Percentiles rank a stretch among this genome's conserved stretches.
phyloP scores from a whole-genome alignment of 768 basidiomycete species.

The Rubroboletus pulcherrimus region DNA sequence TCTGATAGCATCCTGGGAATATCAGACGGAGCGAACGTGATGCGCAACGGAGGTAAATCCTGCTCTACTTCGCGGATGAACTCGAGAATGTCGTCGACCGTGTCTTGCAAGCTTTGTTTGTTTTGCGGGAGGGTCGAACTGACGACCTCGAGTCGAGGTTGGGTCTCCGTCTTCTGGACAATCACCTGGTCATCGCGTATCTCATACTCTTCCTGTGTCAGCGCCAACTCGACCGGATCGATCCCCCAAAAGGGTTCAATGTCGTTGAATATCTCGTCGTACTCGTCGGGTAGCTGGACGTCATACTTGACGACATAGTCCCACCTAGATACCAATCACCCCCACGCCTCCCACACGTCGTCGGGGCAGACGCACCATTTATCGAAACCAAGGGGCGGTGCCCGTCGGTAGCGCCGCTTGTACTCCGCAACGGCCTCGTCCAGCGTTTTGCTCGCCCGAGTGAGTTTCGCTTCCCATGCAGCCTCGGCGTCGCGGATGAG shows the following conservation, averaged over 20 bases:
- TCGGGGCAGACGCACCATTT: slow-evolving; percentile 33
- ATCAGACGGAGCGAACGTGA: slow-evolving; percentile 30
- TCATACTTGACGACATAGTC: slow-evolving; percentile 36
- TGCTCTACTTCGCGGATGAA: slow-evolving; percentile 28
- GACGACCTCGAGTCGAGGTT: slow-evolving; percentile 13
- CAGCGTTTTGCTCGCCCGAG: slow-evolving; percentile 35
- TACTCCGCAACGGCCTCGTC: slow-evolving; percentile 39
- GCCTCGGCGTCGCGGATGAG: slow-evolving; percentile 36
- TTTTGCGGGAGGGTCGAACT: slow-evolving; percentile 9
- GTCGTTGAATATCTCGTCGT: slow-evolving; percentile 41
- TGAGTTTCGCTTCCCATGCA: slow-evolving; percentile 35
- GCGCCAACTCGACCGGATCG: slow-evolving; percentile 25
- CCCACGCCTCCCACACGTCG: background rate
- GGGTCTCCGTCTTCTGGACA: slow-evolving; percentile 18
- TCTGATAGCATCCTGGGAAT: slow-evolving; percentile 27
- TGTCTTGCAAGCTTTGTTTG: background rate
- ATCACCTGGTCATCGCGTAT: slow-evolving; percentile 10
- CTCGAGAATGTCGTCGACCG: slow-evolving; percentile 14
- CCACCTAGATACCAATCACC: slow-evolving; percentile 30
- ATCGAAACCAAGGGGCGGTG: slow-evolving; percentile 41
- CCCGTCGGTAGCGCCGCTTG: slow-evolving; percentile 30
- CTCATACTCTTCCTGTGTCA: slow-evolving; percentile 23
- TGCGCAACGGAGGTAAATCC: slow-evolving; percentile 31
- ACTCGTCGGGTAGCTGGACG: slow-evolving; percentile 43
- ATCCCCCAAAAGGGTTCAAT: slow-evolving; percentile 38